Conservation (phyloP, 148 eudicot species). For the Rheum nobile region DNA sequence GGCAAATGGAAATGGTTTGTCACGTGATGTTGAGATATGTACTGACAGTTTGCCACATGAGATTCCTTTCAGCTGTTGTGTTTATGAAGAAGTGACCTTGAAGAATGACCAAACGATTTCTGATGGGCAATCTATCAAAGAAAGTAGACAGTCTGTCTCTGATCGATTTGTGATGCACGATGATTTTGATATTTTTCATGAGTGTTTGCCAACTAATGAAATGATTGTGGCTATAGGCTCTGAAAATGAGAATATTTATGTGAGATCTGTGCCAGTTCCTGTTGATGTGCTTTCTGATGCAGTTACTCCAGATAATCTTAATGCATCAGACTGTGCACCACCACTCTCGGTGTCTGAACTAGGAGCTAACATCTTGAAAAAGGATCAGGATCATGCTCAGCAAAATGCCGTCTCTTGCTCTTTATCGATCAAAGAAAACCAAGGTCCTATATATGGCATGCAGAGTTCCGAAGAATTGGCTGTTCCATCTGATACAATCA, state of each 20-base stretch:
- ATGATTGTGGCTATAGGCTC: background rate
- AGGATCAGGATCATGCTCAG: background rate
- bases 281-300: background rate
- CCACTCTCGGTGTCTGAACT: background rate
- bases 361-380: background rate
- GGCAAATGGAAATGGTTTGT: background rate
- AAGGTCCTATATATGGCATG: background rate
- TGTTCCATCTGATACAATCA: background rate
- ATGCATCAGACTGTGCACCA: background rate
- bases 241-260: background rate
- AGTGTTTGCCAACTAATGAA: background rate
- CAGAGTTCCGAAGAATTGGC: background rate
- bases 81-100: background rate
- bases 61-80: background rate
- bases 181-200: background rate
- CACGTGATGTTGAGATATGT: background rate
- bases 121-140: background rate
- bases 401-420: background rate
- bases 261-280: background rate
- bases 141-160: background rate
- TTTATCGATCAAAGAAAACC: background rate
- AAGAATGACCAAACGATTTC: background rate
- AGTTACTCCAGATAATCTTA: background rate
- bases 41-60: background rate
- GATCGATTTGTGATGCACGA: background rate